phyloP scores from a whole-genome alignment of 148 eudicot species.

The Limonium bicolor region DNA sequence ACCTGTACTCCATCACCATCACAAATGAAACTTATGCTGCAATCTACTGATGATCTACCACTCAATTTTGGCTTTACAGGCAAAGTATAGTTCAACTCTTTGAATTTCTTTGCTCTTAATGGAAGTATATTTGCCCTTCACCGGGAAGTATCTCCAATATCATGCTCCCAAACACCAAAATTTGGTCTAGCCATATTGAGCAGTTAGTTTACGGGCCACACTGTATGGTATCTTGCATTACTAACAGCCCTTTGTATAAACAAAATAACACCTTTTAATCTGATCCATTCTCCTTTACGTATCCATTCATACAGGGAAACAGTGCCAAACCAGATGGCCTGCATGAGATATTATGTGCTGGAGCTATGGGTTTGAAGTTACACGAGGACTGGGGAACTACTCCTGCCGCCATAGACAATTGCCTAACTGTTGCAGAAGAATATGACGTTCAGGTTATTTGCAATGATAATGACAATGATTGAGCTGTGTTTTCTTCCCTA shows the following conservation, averaged over 20 bases:
- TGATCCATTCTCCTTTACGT: no score
- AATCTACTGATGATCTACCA: slow-evolving; percentile 82
- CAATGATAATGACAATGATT: no score
- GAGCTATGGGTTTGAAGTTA: slow-evolving; percentile 97
- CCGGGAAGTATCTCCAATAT: not conserved
- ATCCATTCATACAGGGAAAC: slow-evolving; percentile 94
- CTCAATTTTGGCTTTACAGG: slow-evolving; percentile 95
- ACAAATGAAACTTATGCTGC: slow-evolving; percentile 85
- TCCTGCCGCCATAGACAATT: slow-evolving; percentile 87
- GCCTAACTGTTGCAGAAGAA: slow-evolving; percentile 69
- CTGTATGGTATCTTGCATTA: no score
- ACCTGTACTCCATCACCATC: slow-evolving; percentile 83
- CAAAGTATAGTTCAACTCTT: slow-evolving; percentile 29
- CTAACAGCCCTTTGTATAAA: no score
- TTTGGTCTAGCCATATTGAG: no score
- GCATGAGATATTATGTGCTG: slow-evolving; percentile 78
- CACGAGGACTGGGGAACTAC: slow-evolving; percentile 99
- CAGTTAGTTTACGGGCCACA: no score
- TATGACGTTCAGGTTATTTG: slow-evolving; percentile 92
- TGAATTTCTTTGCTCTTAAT: not conserved
- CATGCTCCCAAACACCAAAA: no score
- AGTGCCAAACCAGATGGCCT: slow-evolving; percentile 74
- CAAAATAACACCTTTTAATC: no score
- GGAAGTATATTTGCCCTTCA: not conserved
- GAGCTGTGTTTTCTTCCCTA: no score